phyloP scores from a whole-genome alignment of 106 monocot species.

The Acanthochlamys bracteata region DNA sequence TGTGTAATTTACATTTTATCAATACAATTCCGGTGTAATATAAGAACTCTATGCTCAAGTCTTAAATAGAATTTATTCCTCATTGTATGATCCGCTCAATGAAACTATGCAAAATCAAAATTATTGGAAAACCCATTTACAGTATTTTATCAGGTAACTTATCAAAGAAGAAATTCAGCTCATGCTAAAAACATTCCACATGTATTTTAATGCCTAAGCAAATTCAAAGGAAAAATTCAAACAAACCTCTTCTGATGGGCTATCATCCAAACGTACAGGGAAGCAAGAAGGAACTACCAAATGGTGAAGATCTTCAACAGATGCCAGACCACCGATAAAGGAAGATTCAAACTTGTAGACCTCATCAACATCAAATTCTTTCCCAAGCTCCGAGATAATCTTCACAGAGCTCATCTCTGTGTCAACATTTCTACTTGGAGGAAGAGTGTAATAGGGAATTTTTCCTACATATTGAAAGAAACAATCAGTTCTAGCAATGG shows the following conservation, averaged over 20 bases:
- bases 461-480: conserved; percentile 47
- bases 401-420: conserved; percentile 21
- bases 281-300: conserved; percentile 62
- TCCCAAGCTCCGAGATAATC: conserved; percentile 69
- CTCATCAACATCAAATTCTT: conserved; percentile 85
- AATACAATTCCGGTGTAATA: too few species aligned
- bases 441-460: conserved; percentile 87
- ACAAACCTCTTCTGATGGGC: conserved; percentile 59
- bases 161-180: background rate
- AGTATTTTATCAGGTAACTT: too few species aligned
- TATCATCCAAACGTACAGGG: conserved; percentile 64
- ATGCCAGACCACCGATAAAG: conserved; percentile 62
- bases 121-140: too few species aligned
- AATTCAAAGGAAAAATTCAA: background rate
- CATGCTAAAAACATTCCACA: background rate
- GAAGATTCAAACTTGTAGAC: conserved; percentile 69
- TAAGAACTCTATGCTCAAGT: too few species aligned
- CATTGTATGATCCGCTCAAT: background rate
- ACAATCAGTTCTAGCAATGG: background rate
- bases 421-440: conserved; percentile 44
- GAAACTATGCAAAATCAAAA: background rate
- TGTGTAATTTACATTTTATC: too few species aligned
- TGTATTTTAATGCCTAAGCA: background rate
- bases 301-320: conserved; percentile 63
- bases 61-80: background rate